Evolutionary conservation across 257 asterid genomes (phyloP).

Genomic region (Solanum paucissectum): DNA sequence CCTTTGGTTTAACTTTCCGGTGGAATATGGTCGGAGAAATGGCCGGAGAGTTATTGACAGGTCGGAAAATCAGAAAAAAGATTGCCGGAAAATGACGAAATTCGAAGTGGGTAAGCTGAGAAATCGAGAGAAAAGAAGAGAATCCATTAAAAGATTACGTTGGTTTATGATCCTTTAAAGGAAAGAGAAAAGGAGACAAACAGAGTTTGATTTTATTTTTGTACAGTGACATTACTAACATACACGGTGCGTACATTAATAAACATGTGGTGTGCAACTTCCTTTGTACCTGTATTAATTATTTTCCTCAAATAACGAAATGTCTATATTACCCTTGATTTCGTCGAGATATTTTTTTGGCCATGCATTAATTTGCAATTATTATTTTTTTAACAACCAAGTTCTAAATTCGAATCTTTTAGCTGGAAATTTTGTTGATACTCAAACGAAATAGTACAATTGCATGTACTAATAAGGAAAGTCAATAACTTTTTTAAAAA

Average conservation of each 20-base stretch:
- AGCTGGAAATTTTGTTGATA: not conserved
- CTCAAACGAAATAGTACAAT: not conserved
- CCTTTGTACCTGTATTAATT: not conserved
- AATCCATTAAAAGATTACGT: slow-evolving; percentile 24
- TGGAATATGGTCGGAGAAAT: not conserved
- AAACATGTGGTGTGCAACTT: not conserved
- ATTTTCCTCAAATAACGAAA: not conserved
- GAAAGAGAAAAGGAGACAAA: slow-evolving; percentile 37
- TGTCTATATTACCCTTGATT: not conserved
- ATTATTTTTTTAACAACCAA: not conserved
- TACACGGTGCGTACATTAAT: slow-evolving; percentile 7
- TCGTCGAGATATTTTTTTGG: not conserved
- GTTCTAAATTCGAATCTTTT: not conserved
- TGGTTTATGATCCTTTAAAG: slow-evolving; percentile 14
- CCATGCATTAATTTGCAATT: not conserved
- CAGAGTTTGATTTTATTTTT: not conserved
- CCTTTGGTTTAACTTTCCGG: slow-evolving; percentile 15
- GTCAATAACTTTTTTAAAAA: not conserved
- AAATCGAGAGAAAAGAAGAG: slow-evolving; percentile 17
- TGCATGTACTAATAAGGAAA: not conserved
- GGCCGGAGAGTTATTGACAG: slow-evolving; percentile 11
- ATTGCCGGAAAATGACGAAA: slow-evolving; percentile 25
- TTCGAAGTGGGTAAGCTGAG: slow-evolving; percentile 18
- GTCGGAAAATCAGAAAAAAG: slow-evolving; percentile 19
- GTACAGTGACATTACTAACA: not conserved